Conservation (phyloP, 2,329 filamentous ascomycete species). For the Fusarium sp. region DNA sequence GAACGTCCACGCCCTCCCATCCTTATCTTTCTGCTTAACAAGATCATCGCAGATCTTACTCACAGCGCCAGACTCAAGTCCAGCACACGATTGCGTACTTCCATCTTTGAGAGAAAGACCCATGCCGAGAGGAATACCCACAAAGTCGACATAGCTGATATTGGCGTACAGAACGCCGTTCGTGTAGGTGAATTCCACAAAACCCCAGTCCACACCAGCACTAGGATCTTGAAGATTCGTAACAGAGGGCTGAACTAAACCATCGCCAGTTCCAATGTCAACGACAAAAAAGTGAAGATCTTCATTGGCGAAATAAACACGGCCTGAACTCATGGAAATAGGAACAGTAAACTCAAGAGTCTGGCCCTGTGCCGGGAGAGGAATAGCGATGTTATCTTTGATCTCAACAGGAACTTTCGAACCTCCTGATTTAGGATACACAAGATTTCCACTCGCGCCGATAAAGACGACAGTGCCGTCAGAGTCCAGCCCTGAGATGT, state of each 20-base stretch:
- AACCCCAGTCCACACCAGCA: constrained; percentile 59
- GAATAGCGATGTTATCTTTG: constrained; percentile 54
- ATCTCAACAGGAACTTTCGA: constrained; percentile 51
- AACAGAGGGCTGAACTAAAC: constrained; percentile 61
- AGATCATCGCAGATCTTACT: constrained; percentile 55
- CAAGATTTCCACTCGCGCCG: constrained; percentile 51
- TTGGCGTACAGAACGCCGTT: constrained; percentile 57
- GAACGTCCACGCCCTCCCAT: constrained; percentile 56
- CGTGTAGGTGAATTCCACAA: constrained; percentile 60
- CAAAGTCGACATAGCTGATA: constrained; percentile 63
- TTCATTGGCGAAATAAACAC: constrained; percentile 59
- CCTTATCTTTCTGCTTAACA: constrained; percentile 48
- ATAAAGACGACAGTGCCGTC: constrained; percentile 56
- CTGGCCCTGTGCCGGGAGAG: constrained; percentile 51
- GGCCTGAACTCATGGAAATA: constrained; percentile 53
- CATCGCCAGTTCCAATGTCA: constrained; percentile 43
- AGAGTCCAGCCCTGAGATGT: constrained; percentile 57
- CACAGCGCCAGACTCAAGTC: constrained; percentile 52
- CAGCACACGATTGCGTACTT: constrained; percentile 52
- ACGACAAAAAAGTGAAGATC: constrained; percentile 57
- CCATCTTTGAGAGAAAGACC: constrained; percentile 52
- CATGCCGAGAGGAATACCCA: constrained; percentile 63
- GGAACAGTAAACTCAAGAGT: constrained; percentile 54
- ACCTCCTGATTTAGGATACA: constrained; percentile 55
- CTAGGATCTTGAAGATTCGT: constrained; percentile 57